A percentile compares a stretch with the other conserved stretches of the same genome.
phyloP scores from a whole-genome alignment of 306 rosid species.

The Lathyrus tuberosus region DNA sequence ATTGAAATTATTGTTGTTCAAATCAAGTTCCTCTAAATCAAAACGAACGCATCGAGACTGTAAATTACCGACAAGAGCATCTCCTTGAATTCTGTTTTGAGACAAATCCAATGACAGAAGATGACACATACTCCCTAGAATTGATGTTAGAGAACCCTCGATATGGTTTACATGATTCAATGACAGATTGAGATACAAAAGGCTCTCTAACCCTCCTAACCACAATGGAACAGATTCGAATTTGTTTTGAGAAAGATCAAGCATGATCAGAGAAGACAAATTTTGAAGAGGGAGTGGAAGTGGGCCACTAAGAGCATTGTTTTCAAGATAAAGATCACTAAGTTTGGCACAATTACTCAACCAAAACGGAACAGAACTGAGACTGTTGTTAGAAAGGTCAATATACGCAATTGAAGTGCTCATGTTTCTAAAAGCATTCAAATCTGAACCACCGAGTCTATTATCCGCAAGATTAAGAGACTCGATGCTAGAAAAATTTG shows the following conservation, averaged over 20 bases:
- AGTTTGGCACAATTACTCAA: conserved; percentile 14
- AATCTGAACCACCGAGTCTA: background rate
- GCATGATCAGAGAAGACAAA: conserved; percentile 3
- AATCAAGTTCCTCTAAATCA: background rate
- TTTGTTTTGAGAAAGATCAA: conserved; percentile 22
- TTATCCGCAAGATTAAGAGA: background rate
- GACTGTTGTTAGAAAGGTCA: conserved; percentile 25
- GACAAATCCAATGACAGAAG: background rate
- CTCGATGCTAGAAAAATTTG: background rate
- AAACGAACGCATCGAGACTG: background rate
- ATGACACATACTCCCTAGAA: background rate
- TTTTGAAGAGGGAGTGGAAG: conserved; percentile 20
- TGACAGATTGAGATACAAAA: background rate
- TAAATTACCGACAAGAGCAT: background rate
- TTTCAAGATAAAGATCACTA: background rate
- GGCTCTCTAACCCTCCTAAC: conserved; percentile 24
- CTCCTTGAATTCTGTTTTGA: background rate
- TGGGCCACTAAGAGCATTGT: conserved; percentile 15
- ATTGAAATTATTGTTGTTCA: background rate
- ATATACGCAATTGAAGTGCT: background rate
- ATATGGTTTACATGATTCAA: background rate
- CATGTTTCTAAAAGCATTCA: conserved; percentile 21
- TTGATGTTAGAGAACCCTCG: background rate
- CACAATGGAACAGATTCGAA: conserved; percentile 31
- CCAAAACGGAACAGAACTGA: conserved; percentile 38